Evolutionary conservation across 306 rosid species (phyloP), one percentile per base, ranked within the genome.

Genomic region (Argentina anserina): DNA sequence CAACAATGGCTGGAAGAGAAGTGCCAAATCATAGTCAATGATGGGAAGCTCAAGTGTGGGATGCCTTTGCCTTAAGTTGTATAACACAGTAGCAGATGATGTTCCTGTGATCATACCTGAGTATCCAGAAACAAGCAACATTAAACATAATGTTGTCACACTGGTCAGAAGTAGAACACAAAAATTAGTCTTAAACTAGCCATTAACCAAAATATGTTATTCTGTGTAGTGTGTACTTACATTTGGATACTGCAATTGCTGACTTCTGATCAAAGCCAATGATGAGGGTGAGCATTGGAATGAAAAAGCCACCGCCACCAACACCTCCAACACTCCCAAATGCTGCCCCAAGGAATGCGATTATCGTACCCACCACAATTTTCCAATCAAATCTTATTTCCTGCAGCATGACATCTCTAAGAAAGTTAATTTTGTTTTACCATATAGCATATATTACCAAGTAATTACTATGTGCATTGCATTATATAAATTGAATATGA

Each of bases 241-340:
- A 92, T 78, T 92, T 92, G n/a, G 97, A 92, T n/a, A 92, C 78
- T 47, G 97, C 96, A 0, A 92, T 85, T 0, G 97, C 76, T 12
- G 97, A 85, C 80, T 89, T 92, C 43, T 87, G 79, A 85, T 92
- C 97, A 79, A 89, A 92, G 1, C 96, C 97, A 75, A 92, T 72
- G 43, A 89, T 76, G 2, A 92, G 90, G 42, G 82, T 90, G 56
- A 92, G 92, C 97, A 92, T 92, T 25, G 97, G 97, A 58, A 92
- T 96, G 31, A 86, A 92, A 73, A 89, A 86, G 77, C 97, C 97
- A 64, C 96, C 97, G 0, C 97, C 96, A 69, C 94, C 97, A 46
- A 92, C 93, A 43, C 96, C 96, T 45, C 97, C 97, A 2, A 92
- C 93, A 71, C 97, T 92, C 80, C 96, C 96, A 85, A 88, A 89